A percentile compares a stretch with the other conserved stretches of the same genome.
Evolutionary conservation across 805 yeast genomes (phyloP).

Genomic region (Naumovozyma baii): DNA sequence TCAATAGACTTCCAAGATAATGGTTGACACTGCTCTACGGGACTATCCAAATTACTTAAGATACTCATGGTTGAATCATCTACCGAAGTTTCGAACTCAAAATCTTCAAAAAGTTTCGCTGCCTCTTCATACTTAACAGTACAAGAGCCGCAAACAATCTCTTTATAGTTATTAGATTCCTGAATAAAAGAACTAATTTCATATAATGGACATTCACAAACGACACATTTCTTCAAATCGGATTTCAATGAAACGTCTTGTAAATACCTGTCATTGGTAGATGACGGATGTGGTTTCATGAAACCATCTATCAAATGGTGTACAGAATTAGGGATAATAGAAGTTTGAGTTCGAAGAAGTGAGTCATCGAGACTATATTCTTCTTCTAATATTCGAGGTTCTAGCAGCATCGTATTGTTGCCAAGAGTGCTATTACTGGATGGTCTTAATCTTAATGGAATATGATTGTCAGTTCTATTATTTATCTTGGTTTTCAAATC

Average conservation of each 20-base stretch:
- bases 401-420: constrained; percentile 6
- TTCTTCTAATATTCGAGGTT: constrained; percentile 8
- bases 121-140: constrained; percentile 47
- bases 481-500: constrained; percentile 21
- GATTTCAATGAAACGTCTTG: constrained; percentile 10
- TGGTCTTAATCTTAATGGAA: constrained; percentile 19
- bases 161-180: constrained; percentile 31
- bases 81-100: constrained; percentile 30
- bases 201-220: constrained; percentile 62
- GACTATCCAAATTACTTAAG: constrained; percentile 9
- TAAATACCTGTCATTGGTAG: constrained; percentile 18
- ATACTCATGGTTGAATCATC: constrained; percentile 11
- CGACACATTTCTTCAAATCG: constrained; percentile 40
- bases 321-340: constrained; percentile 3
- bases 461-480: constrained; percentile 13
- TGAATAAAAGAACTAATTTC: constrained; percentile 37
- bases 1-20: not conserved
- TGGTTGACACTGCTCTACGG: constrained; percentile 5
- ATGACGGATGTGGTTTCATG: constrained; percentile 7
- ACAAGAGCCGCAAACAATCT: constrained; percentile 56
- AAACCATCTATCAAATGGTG: constrained; percentile 13
- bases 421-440: not conserved
- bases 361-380: not conserved
- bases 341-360: not conserved
- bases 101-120: constrained; percentile 32